Percentiles rank a stretch among this genome's conserved stretches.
phyloP scores from a whole-genome alignment of 805 yeast genomes.

The Maudiozyma barnettii region DNA sequence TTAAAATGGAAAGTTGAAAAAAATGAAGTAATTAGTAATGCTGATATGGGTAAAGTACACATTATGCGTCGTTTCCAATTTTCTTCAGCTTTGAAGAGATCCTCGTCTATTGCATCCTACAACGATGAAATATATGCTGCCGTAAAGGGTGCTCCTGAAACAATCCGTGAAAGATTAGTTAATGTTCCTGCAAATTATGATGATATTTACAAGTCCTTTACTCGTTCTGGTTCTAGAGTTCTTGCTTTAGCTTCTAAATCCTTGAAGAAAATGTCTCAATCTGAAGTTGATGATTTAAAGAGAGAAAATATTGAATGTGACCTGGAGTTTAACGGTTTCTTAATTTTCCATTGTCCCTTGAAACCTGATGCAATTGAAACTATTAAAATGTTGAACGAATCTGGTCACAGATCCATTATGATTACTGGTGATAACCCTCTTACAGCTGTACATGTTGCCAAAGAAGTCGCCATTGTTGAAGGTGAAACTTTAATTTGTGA shows the following conservation, averaged over 20 bases:
- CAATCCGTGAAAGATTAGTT: constrained; percentile 66
- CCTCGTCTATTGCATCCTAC: constrained; percentile 69
- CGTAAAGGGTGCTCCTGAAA: constrained; percentile 98
- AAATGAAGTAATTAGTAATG: constrained; percentile 59
- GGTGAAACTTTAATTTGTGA: constrained; percentile 81
- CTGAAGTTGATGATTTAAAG: constrained; percentile 47
- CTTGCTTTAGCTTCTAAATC: constrained; percentile 86
- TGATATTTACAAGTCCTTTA: constrained; percentile 75
- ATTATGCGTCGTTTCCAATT: constrained; percentile 93
- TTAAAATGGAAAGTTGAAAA: constrained; percentile 75
- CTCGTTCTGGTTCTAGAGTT: constrained; percentile 94
- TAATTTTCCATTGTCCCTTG: constrained; percentile 95
- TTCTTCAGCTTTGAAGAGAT: constrained; percentile 90
- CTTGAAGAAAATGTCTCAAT: constrained; percentile 42
- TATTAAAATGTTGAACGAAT: constrained; percentile 84
- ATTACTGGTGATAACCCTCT: constrained; percentile 98
- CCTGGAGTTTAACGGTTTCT: constrained; percentile 79
- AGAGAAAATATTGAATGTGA: constrained; percentile 72
- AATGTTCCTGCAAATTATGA: constrained; percentile 74
- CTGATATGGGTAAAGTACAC: constrained; percentile 39
- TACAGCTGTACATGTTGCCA: constrained; percentile 96
- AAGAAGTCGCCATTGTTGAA: constrained; percentile 79
- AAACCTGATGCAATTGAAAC: constrained; percentile 88
- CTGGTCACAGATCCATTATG: constrained; percentile 93
- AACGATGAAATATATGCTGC: constrained; percentile 58